These are phyloP conservation scores for Diaporthe vaccinii DNA, from an alignment of 2,329 filamentous ascomycete genomes.

Conservation along the genomic window DNA sequence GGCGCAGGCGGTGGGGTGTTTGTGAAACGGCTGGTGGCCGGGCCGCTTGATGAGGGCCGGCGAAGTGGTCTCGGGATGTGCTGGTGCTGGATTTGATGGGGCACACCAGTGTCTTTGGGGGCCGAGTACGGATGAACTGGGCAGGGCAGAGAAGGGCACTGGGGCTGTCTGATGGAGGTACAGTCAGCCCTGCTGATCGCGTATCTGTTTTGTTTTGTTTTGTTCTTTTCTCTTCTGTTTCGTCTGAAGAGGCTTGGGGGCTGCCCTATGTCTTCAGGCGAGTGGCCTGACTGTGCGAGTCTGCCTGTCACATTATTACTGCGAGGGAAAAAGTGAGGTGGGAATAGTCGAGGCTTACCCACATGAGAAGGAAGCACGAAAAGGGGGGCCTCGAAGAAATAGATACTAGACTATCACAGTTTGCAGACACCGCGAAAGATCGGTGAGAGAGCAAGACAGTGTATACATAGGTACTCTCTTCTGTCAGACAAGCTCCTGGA, in stretches of 20 bases:
- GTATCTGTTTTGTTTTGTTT: not conserved
- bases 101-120: not conserved
- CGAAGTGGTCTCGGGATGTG: not conserved
- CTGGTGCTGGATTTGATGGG: not conserved
- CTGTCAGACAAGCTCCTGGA: not conserved
- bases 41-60: slow-evolving; percentile 13
- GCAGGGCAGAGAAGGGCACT: not conserved
- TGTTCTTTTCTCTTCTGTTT: slow-evolving; percentile 13
- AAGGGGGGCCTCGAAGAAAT: not conserved
- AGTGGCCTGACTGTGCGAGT: slow-evolving; percentile 7
- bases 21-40: slow-evolving; percentile 14
- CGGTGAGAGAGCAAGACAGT: not conserved
- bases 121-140: slow-evolving; percentile 3
- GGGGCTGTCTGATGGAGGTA: not conserved
- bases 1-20: not conserved
- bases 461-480: not conserved
- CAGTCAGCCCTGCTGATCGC: slow-evolving; percentile 3
- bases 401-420: not conserved
- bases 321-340: not conserved
- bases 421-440: slow-evolving; percentile 5
- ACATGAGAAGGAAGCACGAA: slow-evolving; percentile 21
- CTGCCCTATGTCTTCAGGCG: not conserved
- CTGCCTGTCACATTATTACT: not conserved
- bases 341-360: slow-evolving; percentile 11
- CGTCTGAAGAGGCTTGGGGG: slow-evolving; percentile 29